Evolutionary conservation across 106 monocot species (phyloP).

Genomic region (Dendrobium huoshanense): DNA sequence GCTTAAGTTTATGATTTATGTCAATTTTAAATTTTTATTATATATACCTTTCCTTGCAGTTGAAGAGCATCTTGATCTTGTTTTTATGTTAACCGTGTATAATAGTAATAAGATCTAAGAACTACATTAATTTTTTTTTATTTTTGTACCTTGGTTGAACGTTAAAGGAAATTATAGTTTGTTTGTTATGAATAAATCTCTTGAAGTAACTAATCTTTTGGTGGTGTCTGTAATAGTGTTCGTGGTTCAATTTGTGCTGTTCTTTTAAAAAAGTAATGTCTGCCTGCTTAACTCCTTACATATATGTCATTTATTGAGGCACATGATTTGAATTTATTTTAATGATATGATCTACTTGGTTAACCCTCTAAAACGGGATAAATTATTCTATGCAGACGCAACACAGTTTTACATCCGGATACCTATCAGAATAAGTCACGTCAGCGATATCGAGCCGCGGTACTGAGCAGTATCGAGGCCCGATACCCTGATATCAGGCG

Average conservation of each 20-base stretch:
- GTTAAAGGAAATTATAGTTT: neutral
- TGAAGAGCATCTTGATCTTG: neutral
- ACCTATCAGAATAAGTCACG: no score
- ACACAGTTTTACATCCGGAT: no score
- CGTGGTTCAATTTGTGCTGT: neutral
- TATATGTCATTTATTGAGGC: neutral
- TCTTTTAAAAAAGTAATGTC: neutral
- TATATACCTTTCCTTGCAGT: neutral
- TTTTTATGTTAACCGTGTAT: neutral
- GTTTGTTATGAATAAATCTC: neutral
- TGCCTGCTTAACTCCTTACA: neutral
- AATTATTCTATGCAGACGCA: no score
- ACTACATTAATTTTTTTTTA: neutral
- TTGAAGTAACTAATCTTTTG: neutral
- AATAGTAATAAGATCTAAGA: neutral
- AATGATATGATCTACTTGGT: no score
- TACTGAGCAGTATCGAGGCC: no score
- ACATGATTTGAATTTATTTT: neutral
- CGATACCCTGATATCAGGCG: no score
- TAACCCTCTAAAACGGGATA: neutral
- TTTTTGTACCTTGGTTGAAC: neutral
- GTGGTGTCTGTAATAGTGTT: neutral
- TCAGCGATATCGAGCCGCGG: no score
- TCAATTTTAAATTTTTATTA: no score
- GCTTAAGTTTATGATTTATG: no score